These are phyloP conservation scores for Debaryomyces fabryi DNA, from an alignment of 1,139 yeast genomes.

Conservation along the genomic window DNA sequence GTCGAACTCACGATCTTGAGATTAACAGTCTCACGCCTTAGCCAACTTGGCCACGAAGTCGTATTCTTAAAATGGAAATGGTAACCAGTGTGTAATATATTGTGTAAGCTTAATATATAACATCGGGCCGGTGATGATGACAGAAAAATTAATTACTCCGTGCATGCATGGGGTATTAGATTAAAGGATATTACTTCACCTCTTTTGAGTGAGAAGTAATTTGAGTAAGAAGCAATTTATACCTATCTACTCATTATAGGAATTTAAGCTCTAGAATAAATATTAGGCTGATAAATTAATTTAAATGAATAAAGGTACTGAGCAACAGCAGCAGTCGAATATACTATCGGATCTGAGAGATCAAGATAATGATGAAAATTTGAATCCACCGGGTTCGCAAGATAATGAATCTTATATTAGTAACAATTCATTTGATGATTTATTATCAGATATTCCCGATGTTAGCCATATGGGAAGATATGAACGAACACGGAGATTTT, in stretches of 20 bases:
- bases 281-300: not conserved
- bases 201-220: too few relatives aligned
- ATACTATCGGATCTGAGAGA: not conserved
- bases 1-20: constrained; percentile 47
- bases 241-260: not conserved
- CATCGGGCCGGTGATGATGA: not conserved
- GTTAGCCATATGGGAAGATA: not conserved
- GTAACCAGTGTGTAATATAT: not conserved
- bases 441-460: not conserved
- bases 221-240: not conserved
- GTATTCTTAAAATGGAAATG: not conserved
- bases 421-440: constrained; percentile 1
- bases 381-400: not conserved
- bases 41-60: constrained; percentile 49
- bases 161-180: not conserved
- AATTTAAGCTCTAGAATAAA: not conserved
- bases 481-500: not conserved
- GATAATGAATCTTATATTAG: not conserved
- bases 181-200: not conserved
- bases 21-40: constrained; percentile 49
- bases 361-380: not conserved
- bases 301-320: not conserved
- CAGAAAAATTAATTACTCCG: constrained; percentile 1
- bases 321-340: not conserved
- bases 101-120: not conserved